Base-by-base conservation (phyloP, 2,329 filamentous ascomycete species). In the Cladophialophora bantiana region DNA sequence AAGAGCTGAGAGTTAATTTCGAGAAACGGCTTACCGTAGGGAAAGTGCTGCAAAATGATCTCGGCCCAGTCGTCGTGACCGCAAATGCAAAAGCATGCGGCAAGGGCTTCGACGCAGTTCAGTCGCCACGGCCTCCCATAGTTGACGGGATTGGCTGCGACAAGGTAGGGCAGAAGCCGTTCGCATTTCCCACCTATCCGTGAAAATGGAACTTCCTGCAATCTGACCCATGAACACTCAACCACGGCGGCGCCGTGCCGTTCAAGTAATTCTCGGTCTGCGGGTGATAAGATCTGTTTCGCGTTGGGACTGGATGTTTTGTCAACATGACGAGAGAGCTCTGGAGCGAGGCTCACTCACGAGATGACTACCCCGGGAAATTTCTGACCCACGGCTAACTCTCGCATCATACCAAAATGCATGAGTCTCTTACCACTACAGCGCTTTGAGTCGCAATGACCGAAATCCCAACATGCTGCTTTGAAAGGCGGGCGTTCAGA, bases 381-480 rank as follows among this genome's bases (percentile, higher is more conserved):
- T 73, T 94, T 94, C 80, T 98, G 94, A 61, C 95, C 95, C 64
- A 98, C 85, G 74, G 94, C 89, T 62, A 99, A 85, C 75, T 96
- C 92, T 72, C 95, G 90, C 93, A 99, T 97, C 75, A 97, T 83
- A 2, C 94, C 94, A 63, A 96, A 86, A 70, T 90, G 89, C 86
- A 99, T 97, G 38, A 99, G 86, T 70, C 92, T 89, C 83, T 99
- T 99, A 36, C 95, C 95, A 0, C 94, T 97, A 81, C 95, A 99
- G 73, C 94, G 86, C 79, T 97, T 98, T 7, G 94, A 93, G 76
- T 99, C 95, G 83, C 95, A 99, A 82, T 99, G 95, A 69, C 94
- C 94, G 38, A 99, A 85, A 76, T 99, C 95, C 95, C 95, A 99
- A 78, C 94, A 97, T 66, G 94, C 95, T 57, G 95, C 94, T 81